Evolutionary conservation across 202 grass and related monocot genomes (phyloP).

Genomic region (Dendrocalamus latiflorus): DNA sequence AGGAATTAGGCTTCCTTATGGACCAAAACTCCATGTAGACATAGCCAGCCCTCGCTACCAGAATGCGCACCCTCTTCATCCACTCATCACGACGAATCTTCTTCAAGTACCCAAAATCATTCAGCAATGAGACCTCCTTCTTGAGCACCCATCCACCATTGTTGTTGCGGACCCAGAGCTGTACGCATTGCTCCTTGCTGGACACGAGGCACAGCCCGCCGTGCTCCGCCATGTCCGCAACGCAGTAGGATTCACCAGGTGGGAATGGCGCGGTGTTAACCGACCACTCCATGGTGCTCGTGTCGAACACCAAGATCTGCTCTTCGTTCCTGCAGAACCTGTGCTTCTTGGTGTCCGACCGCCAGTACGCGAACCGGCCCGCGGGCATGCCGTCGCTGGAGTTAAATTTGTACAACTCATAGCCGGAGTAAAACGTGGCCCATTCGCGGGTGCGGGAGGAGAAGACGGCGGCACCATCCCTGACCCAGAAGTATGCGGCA

Average conservation of each 20-base stretch:
- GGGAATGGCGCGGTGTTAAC: background rate
- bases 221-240: constrained; percentile 19
- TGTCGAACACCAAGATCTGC: constrained; percentile 10
- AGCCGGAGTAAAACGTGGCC: background rate
- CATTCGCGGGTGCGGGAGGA: constrained; percentile 7
- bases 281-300: constrained; percentile 16
- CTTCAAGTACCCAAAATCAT: background rate
- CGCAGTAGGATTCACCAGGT: background rate
- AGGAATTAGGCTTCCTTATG: too few species aligned
- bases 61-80: constrained; percentile 33
- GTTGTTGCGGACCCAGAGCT: constrained; percentile 21
- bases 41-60: constrained; percentile 12
- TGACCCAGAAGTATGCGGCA: rapidly evolving
- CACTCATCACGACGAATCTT: background rate
- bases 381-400: background rate
- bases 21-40: constrained; percentile 37
- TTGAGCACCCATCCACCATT: constrained; percentile 7
- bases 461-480: background rate
- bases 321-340: background rate
- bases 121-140: background rate
- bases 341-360: background rate
- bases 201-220: constrained; percentile 21
- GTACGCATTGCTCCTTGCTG: constrained; percentile 14
- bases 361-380: constrained; percentile 26
- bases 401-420: background rate